phyloP scores from a whole-genome alignment of 2,329 filamentous ascomycete genomes.

The Endocalyx cinctus region DNA sequence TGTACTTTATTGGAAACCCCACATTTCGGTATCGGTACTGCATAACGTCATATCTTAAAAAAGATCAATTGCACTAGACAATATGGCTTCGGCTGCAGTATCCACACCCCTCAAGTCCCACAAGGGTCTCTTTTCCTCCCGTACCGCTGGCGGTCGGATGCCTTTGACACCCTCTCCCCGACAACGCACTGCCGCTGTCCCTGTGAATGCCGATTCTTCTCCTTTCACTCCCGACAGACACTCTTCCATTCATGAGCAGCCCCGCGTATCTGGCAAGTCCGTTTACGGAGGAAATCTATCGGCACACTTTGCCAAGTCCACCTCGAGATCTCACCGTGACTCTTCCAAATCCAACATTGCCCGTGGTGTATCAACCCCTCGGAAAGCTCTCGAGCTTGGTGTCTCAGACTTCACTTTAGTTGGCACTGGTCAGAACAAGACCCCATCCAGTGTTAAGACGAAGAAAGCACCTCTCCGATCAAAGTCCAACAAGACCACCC shows the following conservation, averaged over 20 bases:
- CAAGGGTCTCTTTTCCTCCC: slow-evolving; percentile 83
- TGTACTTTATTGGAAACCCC: slow-evolving; percentile 39
- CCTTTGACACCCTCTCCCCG: slow-evolving; percentile 89
- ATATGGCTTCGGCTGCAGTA: slow-evolving; percentile 78
- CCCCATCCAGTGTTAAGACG: slow-evolving; percentile 48
- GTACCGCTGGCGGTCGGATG: slow-evolving; percentile 91
- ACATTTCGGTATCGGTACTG: slow-evolving; percentile 31
- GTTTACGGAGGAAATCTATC: slow-evolving; percentile 77
- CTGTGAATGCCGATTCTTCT: slow-evolving; percentile 58
- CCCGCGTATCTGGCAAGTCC: slow-evolving; percentile 58
- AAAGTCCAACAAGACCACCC: slow-evolving; percentile 67
- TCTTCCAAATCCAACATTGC: slow-evolving; percentile 98
- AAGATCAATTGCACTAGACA: too few relatives aligned
- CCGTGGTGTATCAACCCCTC: slow-evolving; percentile 67
- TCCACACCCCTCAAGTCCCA: slow-evolving; percentile 95
- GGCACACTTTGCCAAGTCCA: slow-evolving; percentile 69
- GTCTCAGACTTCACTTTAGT: slow-evolving; percentile 90
- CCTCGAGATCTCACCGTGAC: slow-evolving; percentile 67
- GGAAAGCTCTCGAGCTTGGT: slow-evolving; percentile 78
- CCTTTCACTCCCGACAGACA: slow-evolving; percentile 70
- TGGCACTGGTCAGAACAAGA: slow-evolving; percentile 68
- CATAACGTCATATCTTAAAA: slow-evolving; percentile 32
- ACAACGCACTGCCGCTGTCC: slow-evolving; percentile 47
- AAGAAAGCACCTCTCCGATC: slow-evolving; percentile 50
- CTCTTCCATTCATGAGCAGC: slow-evolving; percentile 44